Evolutionary conservation across 257 asterid species (phyloP).

Genomic region (Fraxinus excelsior): DNA sequence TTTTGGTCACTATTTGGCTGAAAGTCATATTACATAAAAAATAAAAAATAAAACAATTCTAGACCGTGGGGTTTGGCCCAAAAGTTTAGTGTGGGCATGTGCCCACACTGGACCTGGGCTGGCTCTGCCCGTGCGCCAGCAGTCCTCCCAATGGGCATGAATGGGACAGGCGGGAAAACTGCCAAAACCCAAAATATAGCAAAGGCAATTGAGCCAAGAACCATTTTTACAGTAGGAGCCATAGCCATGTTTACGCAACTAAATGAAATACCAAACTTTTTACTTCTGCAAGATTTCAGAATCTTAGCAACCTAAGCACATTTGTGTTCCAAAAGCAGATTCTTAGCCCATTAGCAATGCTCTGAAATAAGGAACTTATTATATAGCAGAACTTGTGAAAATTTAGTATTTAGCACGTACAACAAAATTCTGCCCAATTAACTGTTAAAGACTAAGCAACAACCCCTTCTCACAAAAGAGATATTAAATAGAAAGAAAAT

Average conservation of each 20-base stretch:
- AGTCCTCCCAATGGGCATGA: constrained; percentile 83
- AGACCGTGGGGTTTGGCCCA: too few relatives aligned
- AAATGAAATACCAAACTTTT: constrained; percentile 6
- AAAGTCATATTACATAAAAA: too few relatives aligned
- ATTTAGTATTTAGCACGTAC: not conserved
- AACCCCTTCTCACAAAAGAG: not conserved
- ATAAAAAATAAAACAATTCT: too few relatives aligned
- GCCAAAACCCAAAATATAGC: constrained; percentile 84
- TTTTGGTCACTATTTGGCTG: too few relatives aligned
- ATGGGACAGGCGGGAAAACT: constrained; percentile 88
- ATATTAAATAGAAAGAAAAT: too few relatives aligned
- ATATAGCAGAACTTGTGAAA: constrained; percentile 1
- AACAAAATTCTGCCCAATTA: not conserved
- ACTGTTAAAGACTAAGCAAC: not conserved
- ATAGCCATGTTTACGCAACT: constrained; percentile 48
- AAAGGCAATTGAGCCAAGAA: constrained; percentile 83
- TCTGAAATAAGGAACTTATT: not conserved
- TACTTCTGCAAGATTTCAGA: constrained; percentile 1
- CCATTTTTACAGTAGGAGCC: constrained; percentile 62
- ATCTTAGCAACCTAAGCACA: constrained; percentile 15
- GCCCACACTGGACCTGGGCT: too few relatives aligned
- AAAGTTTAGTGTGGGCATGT: too few relatives aligned
- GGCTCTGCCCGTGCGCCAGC: too few relatives aligned
- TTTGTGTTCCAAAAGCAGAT: not conserved
- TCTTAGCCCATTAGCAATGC: not conserved